Percentiles rank a stretch among this genome's conserved stretches.
Conservation (phyloP, 139 green algal species). For the Chloropicon primus region DNA sequence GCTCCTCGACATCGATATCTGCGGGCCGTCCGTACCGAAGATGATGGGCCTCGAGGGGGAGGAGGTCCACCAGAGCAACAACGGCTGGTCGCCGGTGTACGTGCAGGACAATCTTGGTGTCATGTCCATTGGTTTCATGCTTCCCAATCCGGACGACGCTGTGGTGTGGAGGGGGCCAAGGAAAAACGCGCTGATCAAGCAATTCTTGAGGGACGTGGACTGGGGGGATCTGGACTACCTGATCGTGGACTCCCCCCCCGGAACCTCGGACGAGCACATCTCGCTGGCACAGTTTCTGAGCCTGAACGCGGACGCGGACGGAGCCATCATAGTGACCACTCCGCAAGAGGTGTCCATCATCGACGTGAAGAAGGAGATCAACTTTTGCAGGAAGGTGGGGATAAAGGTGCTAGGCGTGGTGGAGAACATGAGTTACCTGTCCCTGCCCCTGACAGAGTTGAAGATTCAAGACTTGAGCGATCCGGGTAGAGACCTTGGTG, state of each 20-base stretch:
- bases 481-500: background rate
- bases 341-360: conserved; percentile 87
- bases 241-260: conserved; percentile 90
- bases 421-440: conserved; percentile 90
- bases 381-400: conserved; percentile 90
- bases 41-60: conserved; percentile 87
- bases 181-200: conserved; percentile 92
- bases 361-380: conserved; percentile 95
- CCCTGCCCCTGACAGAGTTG: conserved; percentile 28
- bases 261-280: conserved; percentile 96
- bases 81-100: conserved; percentile 81
- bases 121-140: conserved; percentile 98
- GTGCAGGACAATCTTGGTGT: conserved; percentile 88
- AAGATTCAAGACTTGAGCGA: conserved; percentile 25
- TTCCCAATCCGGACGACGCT: conserved; percentile 84
- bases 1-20: conserved; percentile 96
- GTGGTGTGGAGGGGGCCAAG: conserved; percentile 93
- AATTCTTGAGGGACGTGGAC: conserved; percentile 92
- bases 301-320: conserved; percentile 34
- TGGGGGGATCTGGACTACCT: conserved; percentile 93
- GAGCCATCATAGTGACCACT: conserved; percentile 63
- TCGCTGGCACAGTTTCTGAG: conserved; percentile 64
- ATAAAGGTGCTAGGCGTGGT: conserved; percentile 83
- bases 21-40: conserved; percentile 80
- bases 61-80: conserved; percentile 73